Base-by-base conservation (phyloP, 2,329 filamentous ascomycete species). In the Scytalidium sp. region DNA sequence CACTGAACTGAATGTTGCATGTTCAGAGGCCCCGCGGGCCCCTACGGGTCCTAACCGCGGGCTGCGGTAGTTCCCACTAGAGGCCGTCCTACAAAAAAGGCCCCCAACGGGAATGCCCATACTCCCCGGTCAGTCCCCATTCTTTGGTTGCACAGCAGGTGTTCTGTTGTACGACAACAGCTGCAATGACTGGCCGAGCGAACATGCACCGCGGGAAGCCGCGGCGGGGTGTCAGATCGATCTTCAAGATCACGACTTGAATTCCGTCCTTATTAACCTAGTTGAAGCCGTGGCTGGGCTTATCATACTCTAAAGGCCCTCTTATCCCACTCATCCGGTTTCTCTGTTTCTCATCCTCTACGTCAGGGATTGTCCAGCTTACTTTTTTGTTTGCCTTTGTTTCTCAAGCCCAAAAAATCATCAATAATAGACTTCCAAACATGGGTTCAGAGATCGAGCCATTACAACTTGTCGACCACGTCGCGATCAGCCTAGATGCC, bases 401-500 rank as follows among this genome's bases (percentile, higher is more conserved):
- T n/a, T 5, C 7, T 13, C 13, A 36, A 36, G 32, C 13, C 5
- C 7, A n/a, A 36, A 36, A 36, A 4, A 10, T n/a, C 13, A 36
- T 15, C 13, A n/a, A 36, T 8, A 36, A 7, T 36, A 36, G 6
- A 5, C 17, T 36, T 5, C 13, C 32, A 36, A n/a, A 7, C 13
- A 36, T 36, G 32, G 32, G 11, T 15, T n/a, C 32, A 36, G 32
- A 36, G 6, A 5, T 36, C 32, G 13, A 5, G 15, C 32, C 32
- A 15, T n/a, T 36, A n/a, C 32, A 36, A 15, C 11, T n/a, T 15
- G 32, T 36, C 4, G 32, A 36, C 15, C 32, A 36, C 15, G 22
- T 22, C 10, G 19, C 32, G 5, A 36, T 36, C 32, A 36, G 32
- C 32, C 15, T 36, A n/a, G 50, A 61, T 43, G 39, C 47, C 10